Percentiles rank a stretch among this genome's conserved stretches.
phyloP scores from a whole-genome alignment of 768 basidiomycete species.

The Boletellus emodensis region DNA sequence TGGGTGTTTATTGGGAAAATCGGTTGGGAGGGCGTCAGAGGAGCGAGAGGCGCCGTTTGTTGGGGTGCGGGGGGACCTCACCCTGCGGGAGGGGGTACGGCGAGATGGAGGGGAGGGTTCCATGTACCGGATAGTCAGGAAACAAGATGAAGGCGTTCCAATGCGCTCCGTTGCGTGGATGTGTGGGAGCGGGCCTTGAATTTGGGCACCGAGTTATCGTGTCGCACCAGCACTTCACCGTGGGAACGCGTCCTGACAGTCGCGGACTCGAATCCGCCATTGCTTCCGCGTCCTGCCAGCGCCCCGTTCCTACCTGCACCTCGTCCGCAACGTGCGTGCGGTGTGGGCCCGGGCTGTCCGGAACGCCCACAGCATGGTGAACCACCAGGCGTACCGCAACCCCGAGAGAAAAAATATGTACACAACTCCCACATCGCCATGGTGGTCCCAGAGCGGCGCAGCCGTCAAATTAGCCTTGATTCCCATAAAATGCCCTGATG shows the following conservation, averaged over 20 bases:
- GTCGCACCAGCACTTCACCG: constrained; percentile 32
- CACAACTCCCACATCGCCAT: neutral
- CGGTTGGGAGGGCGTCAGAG: constrained; percentile 44
- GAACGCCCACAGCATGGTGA: neutral
- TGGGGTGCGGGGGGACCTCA: constrained; percentile 55
- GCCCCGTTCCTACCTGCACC: constrained; percentile 16
- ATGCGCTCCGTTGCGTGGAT: constrained; percentile 29
- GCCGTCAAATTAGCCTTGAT: constrained; percentile 19
- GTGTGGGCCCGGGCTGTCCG: neutral
- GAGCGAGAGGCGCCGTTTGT: constrained; percentile 40
- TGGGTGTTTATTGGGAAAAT: constrained; percentile 47
- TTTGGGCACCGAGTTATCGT: constrained; percentile 39
- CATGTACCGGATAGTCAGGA: constrained; percentile 36
- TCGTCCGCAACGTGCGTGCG: neutral
- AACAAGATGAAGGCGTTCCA: constrained; percentile 2
- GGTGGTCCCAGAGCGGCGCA: constrained; percentile 15
- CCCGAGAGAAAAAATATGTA: neutral
- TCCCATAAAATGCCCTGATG: constrained; percentile 13
- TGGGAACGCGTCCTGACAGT: constrained; percentile 27
- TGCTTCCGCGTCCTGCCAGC: constrained; percentile 34
- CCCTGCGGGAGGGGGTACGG: constrained; percentile 59
- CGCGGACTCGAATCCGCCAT: constrained; percentile 32
- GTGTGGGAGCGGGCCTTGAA: constrained; percentile 40
- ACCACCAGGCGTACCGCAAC: neutral
- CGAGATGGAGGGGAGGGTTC: constrained; percentile 47